Evolutionary conservation across 345 rosid species (phyloP).

Genomic region (Passiflora organensis): DNA sequence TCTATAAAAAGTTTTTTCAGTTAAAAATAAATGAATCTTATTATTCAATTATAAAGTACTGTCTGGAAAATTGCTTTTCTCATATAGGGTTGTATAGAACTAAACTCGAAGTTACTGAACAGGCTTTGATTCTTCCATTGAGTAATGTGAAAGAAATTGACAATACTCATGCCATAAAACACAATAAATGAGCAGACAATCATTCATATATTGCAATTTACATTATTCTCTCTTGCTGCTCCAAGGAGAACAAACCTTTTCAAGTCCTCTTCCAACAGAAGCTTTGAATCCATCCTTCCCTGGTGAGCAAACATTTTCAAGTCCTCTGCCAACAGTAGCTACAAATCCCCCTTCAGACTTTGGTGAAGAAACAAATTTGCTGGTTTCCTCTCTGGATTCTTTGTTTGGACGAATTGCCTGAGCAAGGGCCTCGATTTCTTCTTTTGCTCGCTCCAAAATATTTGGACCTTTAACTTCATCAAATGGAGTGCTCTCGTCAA

Average conservation of each 20-base stretch:
- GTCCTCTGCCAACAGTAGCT: constrained; percentile 35
- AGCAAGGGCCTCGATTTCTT: constrained; percentile 53
- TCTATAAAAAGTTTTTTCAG: too few relatives aligned
- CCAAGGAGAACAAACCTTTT: constrained; percentile 44
- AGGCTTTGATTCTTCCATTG: too few relatives aligned
- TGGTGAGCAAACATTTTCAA: constrained; percentile 40
- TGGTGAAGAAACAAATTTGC: constrained; percentile 16
- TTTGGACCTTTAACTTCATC: constrained; percentile 51
- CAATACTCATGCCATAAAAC: too few relatives aligned
- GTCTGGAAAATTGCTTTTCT: too few relatives aligned
- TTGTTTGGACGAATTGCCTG: constrained; percentile 42
- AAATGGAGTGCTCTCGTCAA: constrained; percentile 38
- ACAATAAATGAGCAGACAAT: too few relatives aligned
- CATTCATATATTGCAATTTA: too few relatives aligned
- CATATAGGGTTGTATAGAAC: too few relatives aligned
- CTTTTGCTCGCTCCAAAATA: constrained; percentile 48
- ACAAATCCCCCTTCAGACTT: constrained; percentile 37
- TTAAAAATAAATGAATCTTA: too few relatives aligned
- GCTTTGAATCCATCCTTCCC: constrained; percentile 39
- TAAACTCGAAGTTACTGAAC: too few relatives aligned
- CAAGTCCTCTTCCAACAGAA: constrained; percentile 36
- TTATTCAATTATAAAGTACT: too few relatives aligned
- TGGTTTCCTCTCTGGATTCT: constrained; percentile 30
- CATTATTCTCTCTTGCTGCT: constrained; percentile 27
- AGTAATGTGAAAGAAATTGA: too few relatives aligned